Evolutionary conservation across 2,329 filamentous ascomycete genomes (phyloP).

Genomic region (Fusarium drepaniforme): DNA sequence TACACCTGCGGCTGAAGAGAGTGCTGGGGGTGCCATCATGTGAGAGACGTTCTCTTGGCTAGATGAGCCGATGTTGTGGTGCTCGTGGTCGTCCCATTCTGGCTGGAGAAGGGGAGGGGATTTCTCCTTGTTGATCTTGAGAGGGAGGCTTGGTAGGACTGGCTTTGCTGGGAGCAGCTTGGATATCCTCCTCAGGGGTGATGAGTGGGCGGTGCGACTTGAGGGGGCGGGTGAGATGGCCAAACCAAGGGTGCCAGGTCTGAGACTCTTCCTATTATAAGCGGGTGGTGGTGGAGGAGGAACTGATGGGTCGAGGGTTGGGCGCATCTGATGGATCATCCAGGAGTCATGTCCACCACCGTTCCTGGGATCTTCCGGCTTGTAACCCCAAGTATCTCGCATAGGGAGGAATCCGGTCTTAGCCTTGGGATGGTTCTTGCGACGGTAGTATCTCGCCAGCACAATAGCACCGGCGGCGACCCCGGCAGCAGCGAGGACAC

Average conservation of each 20-base stretch:
- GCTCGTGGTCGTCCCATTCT: constrained; percentile 20
- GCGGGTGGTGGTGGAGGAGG: constrained; percentile 37
- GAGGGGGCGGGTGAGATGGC: constrained; percentile 54
- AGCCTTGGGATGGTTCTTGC: constrained; percentile 52
- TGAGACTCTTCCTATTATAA: constrained; percentile 48
- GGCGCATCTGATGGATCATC: constrained; percentile 41
- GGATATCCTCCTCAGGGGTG: constrained; percentile 52
- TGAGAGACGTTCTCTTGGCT: constrained; percentile 18
- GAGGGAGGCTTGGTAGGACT: constrained; percentile 49
- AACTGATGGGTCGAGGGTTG: constrained; percentile 33
- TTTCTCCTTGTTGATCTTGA: constrained; percentile 29
- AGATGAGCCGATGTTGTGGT: constrained; percentile 16
- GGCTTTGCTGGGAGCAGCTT: constrained; percentile 62
- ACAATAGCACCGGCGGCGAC: constrained; percentile 63
- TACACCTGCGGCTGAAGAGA: constrained; percentile 15
- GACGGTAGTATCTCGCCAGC: constrained; percentile 56
- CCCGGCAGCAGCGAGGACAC: constrained; percentile 61
- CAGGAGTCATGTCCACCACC: constrained; percentile 42
- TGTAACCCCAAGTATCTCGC: constrained; percentile 54
- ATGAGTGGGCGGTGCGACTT: constrained; percentile 37
- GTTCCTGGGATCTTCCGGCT: constrained; percentile 43
- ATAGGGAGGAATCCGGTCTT: constrained; percentile 54
- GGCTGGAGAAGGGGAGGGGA: constrained; percentile 27
- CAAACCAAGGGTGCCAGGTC: constrained; percentile 57
- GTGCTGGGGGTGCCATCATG: constrained; percentile 17